A percentile compares a stretch with the other conserved stretches of the same genome.
Evolutionary conservation across 495 filamentous ascomycete species (phyloP).

Genomic region (Margaritispora aquatica): DNA sequence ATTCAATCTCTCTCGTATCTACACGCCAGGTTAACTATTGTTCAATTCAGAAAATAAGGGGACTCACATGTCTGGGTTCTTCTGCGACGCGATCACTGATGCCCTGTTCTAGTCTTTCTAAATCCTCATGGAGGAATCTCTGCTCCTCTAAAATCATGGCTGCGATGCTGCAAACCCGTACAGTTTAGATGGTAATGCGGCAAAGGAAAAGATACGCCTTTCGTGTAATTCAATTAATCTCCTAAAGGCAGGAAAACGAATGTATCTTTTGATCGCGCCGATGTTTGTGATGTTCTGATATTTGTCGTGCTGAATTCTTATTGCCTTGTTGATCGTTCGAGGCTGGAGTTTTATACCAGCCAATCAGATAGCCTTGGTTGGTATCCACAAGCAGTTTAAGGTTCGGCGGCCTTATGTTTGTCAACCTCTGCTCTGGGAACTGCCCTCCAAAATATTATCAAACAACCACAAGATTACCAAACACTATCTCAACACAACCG

Average conservation of each 20-base stretch:
- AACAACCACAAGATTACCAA: background rate
- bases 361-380: conserved; percentile 4
- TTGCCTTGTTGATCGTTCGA: background rate
- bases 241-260: too few relatives aligned
- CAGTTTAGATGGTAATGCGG: too few relatives aligned
- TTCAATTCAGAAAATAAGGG: too few relatives aligned
- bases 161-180: too few relatives aligned
- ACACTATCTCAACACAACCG: conserved; percentile 1
- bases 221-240: too few relatives aligned
- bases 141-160: conserved; percentile 87
- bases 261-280: too few relatives aligned
- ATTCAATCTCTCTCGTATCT: conserved; percentile 80
- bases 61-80: conserved; percentile 81
- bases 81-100: conserved; percentile 83
- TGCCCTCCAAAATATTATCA: too few relatives aligned
- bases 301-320: too few relatives aligned
- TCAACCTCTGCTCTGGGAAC: too few relatives aligned
- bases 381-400: background rate
- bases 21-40: conserved; percentile 20
- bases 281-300: too few relatives aligned
- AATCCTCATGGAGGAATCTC: conserved; percentile 86
- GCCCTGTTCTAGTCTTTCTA: conserved; percentile 90
- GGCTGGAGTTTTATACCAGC: conserved; percentile 7
- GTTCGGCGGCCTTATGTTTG: background rate
- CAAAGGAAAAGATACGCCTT: too few relatives aligned